phyloP scores from a whole-genome alignment of 2,329 filamentous ascomycete genomes.

The Pezicula radicicola region DNA sequence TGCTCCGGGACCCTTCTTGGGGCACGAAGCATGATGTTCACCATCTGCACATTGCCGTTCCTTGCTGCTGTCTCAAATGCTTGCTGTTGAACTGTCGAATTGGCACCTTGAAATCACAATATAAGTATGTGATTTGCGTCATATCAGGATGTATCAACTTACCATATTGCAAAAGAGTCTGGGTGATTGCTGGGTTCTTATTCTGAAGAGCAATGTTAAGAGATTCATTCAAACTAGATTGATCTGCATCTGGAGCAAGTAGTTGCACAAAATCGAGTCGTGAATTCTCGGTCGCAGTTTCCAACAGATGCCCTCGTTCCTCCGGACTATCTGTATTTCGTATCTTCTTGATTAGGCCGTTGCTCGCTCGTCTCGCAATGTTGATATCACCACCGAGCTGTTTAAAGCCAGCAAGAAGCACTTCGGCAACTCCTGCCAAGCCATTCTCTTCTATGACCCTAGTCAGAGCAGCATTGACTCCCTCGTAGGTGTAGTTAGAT shows the following conservation, averaged over 20 bases:
- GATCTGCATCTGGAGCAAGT: constrained; percentile 10
- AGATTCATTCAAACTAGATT: constrained; percentile 11
- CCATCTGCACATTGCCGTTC: constrained; percentile 7
- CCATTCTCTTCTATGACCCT: constrained; percentile 10
- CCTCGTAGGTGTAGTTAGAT: constrained; percentile 5
- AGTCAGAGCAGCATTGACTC: constrained; percentile 9
- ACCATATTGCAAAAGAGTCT: constrained; percentile 14
- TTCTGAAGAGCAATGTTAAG: constrained; percentile 9
- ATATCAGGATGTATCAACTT: background rate
- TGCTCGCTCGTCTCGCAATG: constrained; percentile 9
- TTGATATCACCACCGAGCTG: constrained; percentile 12
- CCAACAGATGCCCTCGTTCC: constrained; percentile 9
- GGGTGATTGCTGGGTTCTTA: constrained; percentile 5
- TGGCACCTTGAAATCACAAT: constrained; percentile 7
- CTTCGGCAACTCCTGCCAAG: constrained; percentile 10
- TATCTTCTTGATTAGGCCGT: constrained; percentile 8
- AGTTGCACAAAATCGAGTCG: constrained; percentile 9
- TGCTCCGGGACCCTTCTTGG: constrained; percentile 5
- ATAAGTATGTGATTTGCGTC: background rate
- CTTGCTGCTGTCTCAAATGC: constrained; percentile 2
- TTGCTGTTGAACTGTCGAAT: constrained; percentile 3
- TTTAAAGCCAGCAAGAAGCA: constrained; percentile 8
- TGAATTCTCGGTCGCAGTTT: constrained; percentile 5
- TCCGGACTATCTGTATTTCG: constrained; percentile 1
- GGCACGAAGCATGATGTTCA: constrained; percentile 11